phyloP scores from a whole-genome alignment of 768 basidiomycete species.

The Pleurotus platypus region DNA sequence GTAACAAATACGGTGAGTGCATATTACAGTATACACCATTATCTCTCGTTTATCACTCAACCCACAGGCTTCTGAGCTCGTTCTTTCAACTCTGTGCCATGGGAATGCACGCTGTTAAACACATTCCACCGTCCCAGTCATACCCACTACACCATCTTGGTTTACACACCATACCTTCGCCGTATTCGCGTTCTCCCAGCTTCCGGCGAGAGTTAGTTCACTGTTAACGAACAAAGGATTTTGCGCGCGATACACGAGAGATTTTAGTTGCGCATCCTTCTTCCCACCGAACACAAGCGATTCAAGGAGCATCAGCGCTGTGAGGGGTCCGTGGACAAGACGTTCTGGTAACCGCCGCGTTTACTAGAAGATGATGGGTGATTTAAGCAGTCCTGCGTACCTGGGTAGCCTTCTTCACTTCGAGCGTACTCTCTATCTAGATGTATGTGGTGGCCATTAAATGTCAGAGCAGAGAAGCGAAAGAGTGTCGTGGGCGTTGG shows the following conservation, averaged over 20 bases:
- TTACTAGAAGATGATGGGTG: background rate
- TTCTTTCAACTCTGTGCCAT: slow-evolving; percentile 21
- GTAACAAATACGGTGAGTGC: slow-evolving; percentile 79
- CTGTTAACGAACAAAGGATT: slow-evolving; percentile 46
- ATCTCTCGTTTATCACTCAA: slow-evolving; percentile 15
- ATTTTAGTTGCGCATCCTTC: slow-evolving; percentile 40
- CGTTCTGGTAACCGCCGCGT: slow-evolving; percentile 44
- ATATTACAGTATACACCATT: no score
- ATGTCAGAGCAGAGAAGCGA: slow-evolving; percentile 82
- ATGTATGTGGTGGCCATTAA: slow-evolving; percentile 85
- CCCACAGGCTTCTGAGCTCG: slow-evolving; percentile 25
- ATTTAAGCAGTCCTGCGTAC: slow-evolving; percentile 27
- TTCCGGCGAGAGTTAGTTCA: slow-evolving; percentile 32
- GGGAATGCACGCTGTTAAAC: background rate
- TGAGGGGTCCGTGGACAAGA: slow-evolving; percentile 83
- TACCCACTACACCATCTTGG: slow-evolving; percentile 21
- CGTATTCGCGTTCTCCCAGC: slow-evolving; percentile 22
- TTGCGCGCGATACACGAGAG: slow-evolving; percentile 59
- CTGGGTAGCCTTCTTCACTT: slow-evolving; percentile 67
- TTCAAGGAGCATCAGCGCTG: slow-evolving; percentile 77
- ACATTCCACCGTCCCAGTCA: slow-evolving; percentile 14
- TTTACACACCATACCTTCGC: slow-evolving; percentile 38
- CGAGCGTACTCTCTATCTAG: slow-evolving; percentile 74
- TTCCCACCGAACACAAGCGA: slow-evolving; percentile 40
- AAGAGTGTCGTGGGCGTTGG: slow-evolving; percentile 75